These are phyloP conservation scores for Alternaria atra DNA, from an alignment of 2,329 filamentous ascomycete genomes.

Conservation along the genomic window DNA sequence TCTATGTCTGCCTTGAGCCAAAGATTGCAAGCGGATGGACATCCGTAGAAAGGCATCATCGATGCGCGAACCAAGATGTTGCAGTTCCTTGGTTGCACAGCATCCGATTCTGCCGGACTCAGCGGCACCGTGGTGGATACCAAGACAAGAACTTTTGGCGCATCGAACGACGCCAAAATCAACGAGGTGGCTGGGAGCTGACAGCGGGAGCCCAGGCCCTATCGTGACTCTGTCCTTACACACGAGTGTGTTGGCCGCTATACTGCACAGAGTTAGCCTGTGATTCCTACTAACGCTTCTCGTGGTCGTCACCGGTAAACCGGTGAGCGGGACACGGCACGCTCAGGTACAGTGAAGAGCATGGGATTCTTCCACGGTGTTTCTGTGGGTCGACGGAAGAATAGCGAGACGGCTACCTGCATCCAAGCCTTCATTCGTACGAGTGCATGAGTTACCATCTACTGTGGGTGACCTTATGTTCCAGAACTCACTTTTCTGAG, in stretches of 20 bases:
- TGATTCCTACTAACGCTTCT: constrained; percentile 4
- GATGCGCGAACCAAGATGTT: neutral
- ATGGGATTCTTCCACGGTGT: constrained; percentile 2
- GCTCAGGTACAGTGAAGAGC: constrained; percentile 8
- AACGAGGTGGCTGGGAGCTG: constrained; percentile 11
- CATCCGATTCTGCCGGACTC: neutral
- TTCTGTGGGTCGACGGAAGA: neutral
- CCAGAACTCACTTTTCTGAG: neutral
- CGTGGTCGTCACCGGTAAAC: constrained; percentile 9
- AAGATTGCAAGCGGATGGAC: neutral
- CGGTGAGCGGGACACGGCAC: constrained; percentile 20
- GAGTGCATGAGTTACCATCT: neutral
- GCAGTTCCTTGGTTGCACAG: neutral
- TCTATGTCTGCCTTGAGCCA: neutral
- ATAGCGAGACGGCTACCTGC: constrained; percentile 4
- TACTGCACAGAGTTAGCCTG: constrained; percentile 7
- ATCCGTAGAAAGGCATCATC: neutral
- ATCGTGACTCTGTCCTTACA: neutral
- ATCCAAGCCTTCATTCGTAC: neutral
- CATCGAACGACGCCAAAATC: neutral
- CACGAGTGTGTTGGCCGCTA: constrained; percentile 1
- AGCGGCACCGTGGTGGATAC: neutral
- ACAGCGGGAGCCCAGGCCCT: neutral
- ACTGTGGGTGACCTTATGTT: neutral
- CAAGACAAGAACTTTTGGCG: neutral